phyloP scores from a whole-genome alignment of 495 filamentous ascomycete genomes.

The Usnea hakonensis region DNA sequence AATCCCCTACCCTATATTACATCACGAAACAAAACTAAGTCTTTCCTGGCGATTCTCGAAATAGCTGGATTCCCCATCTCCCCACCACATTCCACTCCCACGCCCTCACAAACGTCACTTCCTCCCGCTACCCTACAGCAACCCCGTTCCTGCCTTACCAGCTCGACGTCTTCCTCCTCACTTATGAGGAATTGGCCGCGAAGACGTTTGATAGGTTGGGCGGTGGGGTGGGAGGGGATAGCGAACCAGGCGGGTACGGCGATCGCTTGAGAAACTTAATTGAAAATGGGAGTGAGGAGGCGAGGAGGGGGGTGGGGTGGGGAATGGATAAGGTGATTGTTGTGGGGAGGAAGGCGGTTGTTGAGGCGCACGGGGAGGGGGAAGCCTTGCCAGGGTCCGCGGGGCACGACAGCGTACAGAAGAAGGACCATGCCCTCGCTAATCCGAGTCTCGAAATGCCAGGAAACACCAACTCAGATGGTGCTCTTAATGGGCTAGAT shows the following conservation, averaged over 20 bases:
- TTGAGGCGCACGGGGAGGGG: too few relatives aligned
- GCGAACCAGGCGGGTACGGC: background rate
- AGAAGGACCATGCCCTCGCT: too few relatives aligned
- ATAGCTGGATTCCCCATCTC: constrained; percentile 5
- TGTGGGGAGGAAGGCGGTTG: constrained; percentile 18
- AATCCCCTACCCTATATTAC: too few relatives aligned
- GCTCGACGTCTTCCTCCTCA: constrained; percentile 10
- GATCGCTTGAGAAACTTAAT: background rate
- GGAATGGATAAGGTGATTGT: constrained; percentile 9
- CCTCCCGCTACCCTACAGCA: background rate
- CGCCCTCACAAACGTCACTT: background rate
- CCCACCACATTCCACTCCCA: background rate
- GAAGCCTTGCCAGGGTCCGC: too few relatives aligned
- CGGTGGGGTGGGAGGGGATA: background rate
- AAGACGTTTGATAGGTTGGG: background rate
- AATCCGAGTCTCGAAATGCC: too few relatives aligned
- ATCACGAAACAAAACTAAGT: too few relatives aligned
- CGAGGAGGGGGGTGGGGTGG: constrained; percentile 3
- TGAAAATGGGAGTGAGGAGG: constrained; percentile 36
- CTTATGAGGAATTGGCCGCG: constrained; percentile 1
- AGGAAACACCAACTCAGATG: too few relatives aligned
- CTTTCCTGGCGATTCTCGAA: too few relatives aligned
- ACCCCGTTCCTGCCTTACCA: background rate
- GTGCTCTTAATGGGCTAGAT: too few relatives aligned
- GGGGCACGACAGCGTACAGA: too few relatives aligned